Evolutionary conservation across 2,329 filamentous ascomycete species (phyloP), one percentile per base, ranked within the genome.

Genomic region (Scortechinia acanthostroma): DNA sequence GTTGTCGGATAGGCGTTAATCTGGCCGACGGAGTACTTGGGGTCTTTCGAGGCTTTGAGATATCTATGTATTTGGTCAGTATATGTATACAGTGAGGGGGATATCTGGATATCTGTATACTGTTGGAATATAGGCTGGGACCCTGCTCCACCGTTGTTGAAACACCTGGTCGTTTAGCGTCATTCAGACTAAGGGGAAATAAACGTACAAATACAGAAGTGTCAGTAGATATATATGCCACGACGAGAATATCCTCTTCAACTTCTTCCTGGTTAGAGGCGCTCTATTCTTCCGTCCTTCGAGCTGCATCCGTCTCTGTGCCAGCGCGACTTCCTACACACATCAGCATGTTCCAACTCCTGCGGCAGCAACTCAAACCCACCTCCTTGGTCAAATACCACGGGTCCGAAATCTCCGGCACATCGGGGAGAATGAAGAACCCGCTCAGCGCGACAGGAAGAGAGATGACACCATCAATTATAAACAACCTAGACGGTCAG

Each of bases 151-250:
- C 71, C 77, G 51, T 86, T 85, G 58, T 81, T 83, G 64, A 83
- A 85, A 75, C 59, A 44, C 63, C 66, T 33, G 21, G 22, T 37
- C n/a, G 10, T 2, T 10, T 48, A n/a, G n/a, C n/a, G n/a, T n/a
- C n/a, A n/a, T n/a, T n/a, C n/a, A n/a, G n/a, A n/a, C n/a, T n/a
- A n/a, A n/a, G n/a, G n/a, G n/a, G n/a, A n/a, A n/a, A n/a, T n/a
- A 3, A 13, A 50, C 62, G 42, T 48, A 71, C 54, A 84, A 68
- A 55, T 85, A 86, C 1, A 83, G 58, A 0, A 76, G 45, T 0
- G 70, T 70, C 2, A 86, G 61, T 0, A 73, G 51, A 46, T 80
- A 86, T 1, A 86, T 76, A 49, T 81, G 80, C 81, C 82, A 86
- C 4, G 73, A 76, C 0, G 68, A 66, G 46, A 84, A 74, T 16